Evolutionary conservation across 2,329 filamentous ascomycete species (phyloP).

Genomic region (Colletotrichum magnum): DNA sequence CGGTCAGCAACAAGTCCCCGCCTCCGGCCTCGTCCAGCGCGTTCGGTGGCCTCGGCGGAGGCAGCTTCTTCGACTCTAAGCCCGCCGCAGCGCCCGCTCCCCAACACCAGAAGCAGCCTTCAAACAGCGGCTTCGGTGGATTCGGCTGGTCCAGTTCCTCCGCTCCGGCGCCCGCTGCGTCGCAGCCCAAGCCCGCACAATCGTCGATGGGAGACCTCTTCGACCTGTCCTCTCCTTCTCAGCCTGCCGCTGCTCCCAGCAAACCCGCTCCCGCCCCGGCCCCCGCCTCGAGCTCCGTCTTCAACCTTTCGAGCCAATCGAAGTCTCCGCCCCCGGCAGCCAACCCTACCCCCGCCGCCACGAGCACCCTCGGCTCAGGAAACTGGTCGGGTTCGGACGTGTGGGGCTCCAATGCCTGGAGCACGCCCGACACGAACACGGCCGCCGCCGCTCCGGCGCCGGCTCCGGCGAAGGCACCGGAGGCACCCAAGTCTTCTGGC

Average conservation of each 20-base stretch:
- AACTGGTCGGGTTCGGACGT: conserved; percentile 74
- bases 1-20: conserved; percentile 50
- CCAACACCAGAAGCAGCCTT: conserved; percentile 64
- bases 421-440: conserved; percentile 71
- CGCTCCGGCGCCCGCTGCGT: conserved; percentile 50
- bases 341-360: conserved; percentile 55
- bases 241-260: conserved; percentile 54
- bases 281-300: conserved; percentile 74
- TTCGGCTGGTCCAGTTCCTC: conserved; percentile 74
- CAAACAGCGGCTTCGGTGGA: conserved; percentile 74
- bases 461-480: conserved; percentile 68
- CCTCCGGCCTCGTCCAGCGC: conserved; percentile 55
- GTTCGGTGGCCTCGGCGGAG: conserved; percentile 74
- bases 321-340: conserved; percentile 58
- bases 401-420: conserved; percentile 92
- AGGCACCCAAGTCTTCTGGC: conserved; percentile 47
- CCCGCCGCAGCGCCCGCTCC: conserved; percentile 68
- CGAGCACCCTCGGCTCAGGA: conserved; percentile 51
- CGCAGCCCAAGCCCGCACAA: conserved; percentile 58
- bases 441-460: conserved; percentile 61
- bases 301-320: conserved; percentile 76
- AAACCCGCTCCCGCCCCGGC: conserved; percentile 57
- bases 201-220: conserved; percentile 84
- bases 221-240: conserved; percentile 73
- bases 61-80: conserved; percentile 86